Conservation (phyloP, 768 basidiomycete genomes). For the Paxillus involutus region DNA sequence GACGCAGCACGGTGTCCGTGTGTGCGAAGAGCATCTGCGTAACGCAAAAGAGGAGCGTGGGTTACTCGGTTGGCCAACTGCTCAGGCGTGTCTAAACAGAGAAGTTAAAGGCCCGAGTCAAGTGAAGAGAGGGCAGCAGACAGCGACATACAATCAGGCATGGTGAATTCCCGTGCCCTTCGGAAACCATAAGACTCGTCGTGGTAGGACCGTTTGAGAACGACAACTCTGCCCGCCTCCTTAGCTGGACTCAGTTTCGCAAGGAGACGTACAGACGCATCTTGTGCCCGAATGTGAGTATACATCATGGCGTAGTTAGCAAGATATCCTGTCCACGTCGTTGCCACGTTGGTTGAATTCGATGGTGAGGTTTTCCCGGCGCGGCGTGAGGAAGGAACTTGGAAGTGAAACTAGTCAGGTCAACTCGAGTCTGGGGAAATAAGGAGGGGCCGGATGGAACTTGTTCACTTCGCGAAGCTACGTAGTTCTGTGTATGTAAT, state of each 20-base stretch:
- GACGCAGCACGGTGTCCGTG: conserved; percentile 84
- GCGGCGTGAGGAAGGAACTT: no score
- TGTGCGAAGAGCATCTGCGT: conserved; percentile 84
- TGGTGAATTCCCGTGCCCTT: conserved; percentile 56
- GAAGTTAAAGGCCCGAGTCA: background rate
- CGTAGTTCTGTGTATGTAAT: no score
- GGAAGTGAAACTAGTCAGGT: no score
- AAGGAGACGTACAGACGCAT: conserved; percentile 13
- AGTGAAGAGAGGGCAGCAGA: background rate
- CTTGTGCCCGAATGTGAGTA: conserved; percentile 11
- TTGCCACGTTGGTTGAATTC: background rate
- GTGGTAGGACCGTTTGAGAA: conserved; percentile 50
- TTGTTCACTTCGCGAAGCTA: no score
- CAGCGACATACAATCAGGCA: conserved; percentile 67
- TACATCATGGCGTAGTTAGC: conserved; percentile 13
- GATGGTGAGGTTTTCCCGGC: background rate
- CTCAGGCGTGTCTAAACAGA: conserved; percentile 51
- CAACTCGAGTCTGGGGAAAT: no score
- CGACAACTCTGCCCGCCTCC: conserved; percentile 16
- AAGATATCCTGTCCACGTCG: background rate
- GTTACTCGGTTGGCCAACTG: conserved; percentile 67
- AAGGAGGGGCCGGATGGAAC: no score
- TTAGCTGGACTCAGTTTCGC: background rate
- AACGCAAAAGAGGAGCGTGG: conserved; percentile 82
- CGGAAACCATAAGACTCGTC: conserved; percentile 82